Evolutionary conservation across 345 rosid species (phyloP), one percentile per base, ranked within the genome.

Genomic region (Hevea brasiliensis): DNA sequence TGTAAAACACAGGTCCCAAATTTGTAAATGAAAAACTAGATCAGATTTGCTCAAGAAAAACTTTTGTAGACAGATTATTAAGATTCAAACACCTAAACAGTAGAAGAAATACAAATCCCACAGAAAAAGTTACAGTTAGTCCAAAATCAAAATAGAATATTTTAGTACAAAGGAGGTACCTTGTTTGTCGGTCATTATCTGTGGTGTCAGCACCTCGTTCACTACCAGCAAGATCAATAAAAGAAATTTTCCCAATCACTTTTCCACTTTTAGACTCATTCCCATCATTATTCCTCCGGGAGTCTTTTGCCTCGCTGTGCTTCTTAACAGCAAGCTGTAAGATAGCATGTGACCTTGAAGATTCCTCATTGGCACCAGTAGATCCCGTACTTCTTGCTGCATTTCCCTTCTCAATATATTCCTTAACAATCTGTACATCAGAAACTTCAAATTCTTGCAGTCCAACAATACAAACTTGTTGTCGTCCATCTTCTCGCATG

Each of bases 131-230:
- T n/a, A n/a, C n/a, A n/a, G n/a, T n/a, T n/a, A n/a, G n/a, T n/a
- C n/a, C n/a, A n/a, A n/a, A 71, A 53, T 24, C 35, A 44, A 62
- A 14, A 58, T 44, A 50, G 20, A 1, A 6, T 15, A 80, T 27
- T 51, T 17, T 29, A 26, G 57, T 24, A 15, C 66, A 8, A 66
- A 47, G 40, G 51, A 64, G 20, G 9, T 83, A 95, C 99, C 98
- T 90, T 60, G 99, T 95, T 80, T 92, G 98, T n/a, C 97, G 85
- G 73, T 95, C 99, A 84, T 89, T 95, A 72, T 95, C 99, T 45
- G 96, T 95, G 83, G 99, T 95, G 76, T 92, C 98, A 47, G 99
- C 99, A 78, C 98, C 99, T 80, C 98, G 87, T 85, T 95, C 99
- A 71, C 99, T 95, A 53, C 99, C 99, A 79, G 96, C 99, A 84